Evolutionary conservation across 371 early-diverging fungal species (phyloP).

Genomic region (Syncephalastrum sp.): DNA sequence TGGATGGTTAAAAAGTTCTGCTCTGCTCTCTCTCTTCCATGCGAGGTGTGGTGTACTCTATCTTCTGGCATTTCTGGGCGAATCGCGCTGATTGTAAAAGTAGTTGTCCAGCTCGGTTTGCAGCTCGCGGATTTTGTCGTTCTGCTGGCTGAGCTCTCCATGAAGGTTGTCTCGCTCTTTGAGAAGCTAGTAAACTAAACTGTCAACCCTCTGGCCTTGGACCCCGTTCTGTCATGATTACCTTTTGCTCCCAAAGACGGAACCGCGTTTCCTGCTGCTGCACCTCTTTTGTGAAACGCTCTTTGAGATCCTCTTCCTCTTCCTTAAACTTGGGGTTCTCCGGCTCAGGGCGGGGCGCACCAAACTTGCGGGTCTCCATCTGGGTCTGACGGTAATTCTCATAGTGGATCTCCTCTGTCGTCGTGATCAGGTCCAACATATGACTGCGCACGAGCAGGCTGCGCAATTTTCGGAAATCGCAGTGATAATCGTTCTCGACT

Average conservation of each 20-base stretch:
- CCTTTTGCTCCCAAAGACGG: constrained; percentile 94
- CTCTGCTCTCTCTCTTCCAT: too few relatives aligned
- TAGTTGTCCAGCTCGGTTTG: constrained; percentile 76
- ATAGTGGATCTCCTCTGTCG: constrained; percentile 89
- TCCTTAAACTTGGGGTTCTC: constrained; percentile 93
- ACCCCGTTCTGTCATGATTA: constrained; percentile 18
- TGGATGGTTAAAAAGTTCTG: not conserved
- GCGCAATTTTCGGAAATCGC: constrained; percentile 92
- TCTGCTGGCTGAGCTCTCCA: constrained; percentile 91
- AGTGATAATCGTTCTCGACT: constrained; percentile 85
- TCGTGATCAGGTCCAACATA: constrained; percentile 87
- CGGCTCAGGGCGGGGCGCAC: constrained; percentile 43
- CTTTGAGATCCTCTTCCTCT: constrained; percentile 88
- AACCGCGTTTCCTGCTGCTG: constrained; percentile 89
- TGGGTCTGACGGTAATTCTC: constrained; percentile 81
- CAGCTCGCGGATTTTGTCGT: constrained; percentile 81
- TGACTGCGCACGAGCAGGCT: constrained; percentile 87
- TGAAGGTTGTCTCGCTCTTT: constrained; percentile 94
- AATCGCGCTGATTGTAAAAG: constrained; percentile 32
- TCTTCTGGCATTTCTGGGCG: constrained; percentile 27
- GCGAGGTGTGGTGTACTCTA: constrained; percentile 1
- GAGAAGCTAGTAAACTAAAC: constrained; percentile 60
- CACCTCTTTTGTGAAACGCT: constrained; percentile 92
- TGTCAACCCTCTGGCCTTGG: not conserved
- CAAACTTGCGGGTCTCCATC: constrained; percentile 81